These are phyloP conservation scores for Dichotomopilus funicola DNA, from an alignment of 2,329 filamentous ascomycete genomes.

Conservation along the genomic window DNA sequence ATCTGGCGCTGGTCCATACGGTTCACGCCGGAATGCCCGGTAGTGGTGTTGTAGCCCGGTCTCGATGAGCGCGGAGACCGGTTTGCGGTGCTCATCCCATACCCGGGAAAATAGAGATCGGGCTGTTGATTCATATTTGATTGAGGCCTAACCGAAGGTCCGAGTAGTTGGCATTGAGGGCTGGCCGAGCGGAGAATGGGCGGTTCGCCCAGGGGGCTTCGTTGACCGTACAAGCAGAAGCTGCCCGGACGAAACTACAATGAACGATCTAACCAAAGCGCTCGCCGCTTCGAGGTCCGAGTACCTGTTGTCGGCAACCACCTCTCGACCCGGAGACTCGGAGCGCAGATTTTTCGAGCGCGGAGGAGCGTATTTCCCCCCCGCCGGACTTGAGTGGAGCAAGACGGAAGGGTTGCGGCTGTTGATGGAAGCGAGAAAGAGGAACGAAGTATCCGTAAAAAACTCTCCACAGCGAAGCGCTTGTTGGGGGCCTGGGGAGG, in stretches of 20 bases:
- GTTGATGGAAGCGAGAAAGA: constrained; percentile 13
- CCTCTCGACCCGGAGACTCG: constrained; percentile 2
- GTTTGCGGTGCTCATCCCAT: constrained; percentile 22
- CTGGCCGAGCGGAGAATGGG: constrained; percentile 13
- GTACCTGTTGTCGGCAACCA: constrained; percentile 3
- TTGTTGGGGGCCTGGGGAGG: constrained; percentile 3
- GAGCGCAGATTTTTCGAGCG: constrained; percentile 21
- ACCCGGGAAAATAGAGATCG: constrained; percentile 20
- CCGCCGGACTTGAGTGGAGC: constrained; percentile 1
- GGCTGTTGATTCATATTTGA: constrained; percentile 24
- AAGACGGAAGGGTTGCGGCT: constrained; percentile 18
- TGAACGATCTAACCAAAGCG: background rate
- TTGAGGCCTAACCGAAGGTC: constrained; percentile 5
- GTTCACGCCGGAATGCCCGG: constrained; percentile 21
- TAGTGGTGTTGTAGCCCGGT: constrained; percentile 27
- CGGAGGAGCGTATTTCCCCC: constrained; percentile 23
- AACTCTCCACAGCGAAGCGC: constrained; percentile 16
- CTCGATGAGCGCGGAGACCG: constrained; percentile 25
- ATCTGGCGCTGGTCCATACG: constrained; percentile 27
- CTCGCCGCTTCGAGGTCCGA: background rate
- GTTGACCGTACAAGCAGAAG: background rate
- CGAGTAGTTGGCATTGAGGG: constrained; percentile 14
- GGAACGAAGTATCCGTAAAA: constrained; percentile 3
- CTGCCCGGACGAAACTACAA: background rate
- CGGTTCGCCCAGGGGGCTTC: background rate